Base-by-base conservation (phyloP, 352 stramenopile genomes). In the Vaucheria bursata region DNA sequence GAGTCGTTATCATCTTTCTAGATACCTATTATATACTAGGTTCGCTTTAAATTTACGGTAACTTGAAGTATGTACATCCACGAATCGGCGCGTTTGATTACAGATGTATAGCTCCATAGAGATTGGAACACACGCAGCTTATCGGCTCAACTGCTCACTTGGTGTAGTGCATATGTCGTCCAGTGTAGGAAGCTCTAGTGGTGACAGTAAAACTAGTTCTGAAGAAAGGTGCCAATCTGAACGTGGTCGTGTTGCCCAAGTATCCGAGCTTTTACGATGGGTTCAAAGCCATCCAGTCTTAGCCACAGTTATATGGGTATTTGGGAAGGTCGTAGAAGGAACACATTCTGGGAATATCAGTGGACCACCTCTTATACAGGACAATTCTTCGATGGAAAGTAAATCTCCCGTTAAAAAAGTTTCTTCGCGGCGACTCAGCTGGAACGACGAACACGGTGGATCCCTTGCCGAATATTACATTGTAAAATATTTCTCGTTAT, bases 401-500 rank as follows among this genome's bases (percentile, higher is more conserved):
- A 18, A 34, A 29, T 34, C 6, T 38, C 6, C 6, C 6, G 29
- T 18, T 8, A 69, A 69, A 29, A 69, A 38, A 38, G 18, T 18
- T 34, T 69, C 59, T 69, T 69, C 59, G 18, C 29, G 59, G 4
- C 6, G 75, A 5, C 75, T 80, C 67, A 80, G 75, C 75, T 80
- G 75, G 75, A 80, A 72, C n/a, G 75, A 80, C 32, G 75, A 80
- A 40, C 64, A 67, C 18, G 75, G 75, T 18, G 75, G 75, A 12
- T 74, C 65, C 35, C 36, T 80, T 6, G 75, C 75, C 29, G 53
- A 80, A 35, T 80, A 80, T 35, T 80, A 74, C 75, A 67, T 76
- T 65, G 75, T 80, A 53, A 8, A n/a, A 2, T 36, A 67, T 18
- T 29, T 3, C 31, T 12, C 0, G 31, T 64, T 50, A n/a, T 18